Conservation (phyloP, 2,329 filamentous ascomycete species). For the Aspergillus phoenicis region DNA sequence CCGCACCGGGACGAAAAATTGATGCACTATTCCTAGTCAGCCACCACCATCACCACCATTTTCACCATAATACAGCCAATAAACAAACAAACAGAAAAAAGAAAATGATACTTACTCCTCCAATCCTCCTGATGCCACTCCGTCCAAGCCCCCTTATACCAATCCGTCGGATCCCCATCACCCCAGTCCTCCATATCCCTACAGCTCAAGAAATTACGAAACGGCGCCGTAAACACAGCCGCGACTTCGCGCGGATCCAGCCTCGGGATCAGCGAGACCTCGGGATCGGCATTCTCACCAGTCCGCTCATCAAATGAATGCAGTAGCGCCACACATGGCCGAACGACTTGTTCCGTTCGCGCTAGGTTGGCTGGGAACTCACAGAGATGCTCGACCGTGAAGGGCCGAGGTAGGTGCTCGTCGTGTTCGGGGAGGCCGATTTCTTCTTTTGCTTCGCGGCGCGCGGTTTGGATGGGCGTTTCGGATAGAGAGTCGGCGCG, state of each 20-base stretch:
- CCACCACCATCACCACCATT: no score
- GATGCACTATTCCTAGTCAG: conserved; percentile 63
- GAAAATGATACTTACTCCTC: conserved; percentile 53
- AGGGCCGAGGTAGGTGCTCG: conserved; percentile 73
- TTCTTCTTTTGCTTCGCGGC: conserved; percentile 89
- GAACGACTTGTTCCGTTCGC: conserved; percentile 71
- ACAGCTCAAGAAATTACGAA: conserved; percentile 75
- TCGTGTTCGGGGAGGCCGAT: conserved; percentile 77
- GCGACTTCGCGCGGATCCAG: conserved; percentile 90
- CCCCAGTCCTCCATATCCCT: conserved; percentile 57
- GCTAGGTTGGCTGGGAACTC: conserved; percentile 76
- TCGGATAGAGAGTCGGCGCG: conserved; percentile 60
- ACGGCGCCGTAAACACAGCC: conserved; percentile 87
- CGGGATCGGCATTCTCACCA: conserved; percentile 55
- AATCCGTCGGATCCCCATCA: conserved; percentile 56
- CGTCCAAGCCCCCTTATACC: conserved; percentile 85
- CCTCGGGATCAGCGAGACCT: conserved; percentile 73
- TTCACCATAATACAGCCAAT: no score
- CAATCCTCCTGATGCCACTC: conserved; percentile 77
- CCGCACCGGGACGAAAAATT: conserved; percentile 83
- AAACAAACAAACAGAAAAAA: background rate
- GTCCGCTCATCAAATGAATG: conserved; percentile 59
- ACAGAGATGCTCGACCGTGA: conserved; percentile 84
- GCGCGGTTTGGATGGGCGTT: conserved; percentile 74
- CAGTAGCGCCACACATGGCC: conserved; percentile 77